Evolutionary conservation across 2,329 filamentous ascomycete genomes (phyloP).

Genomic region (Didymella glomerata): DNA sequence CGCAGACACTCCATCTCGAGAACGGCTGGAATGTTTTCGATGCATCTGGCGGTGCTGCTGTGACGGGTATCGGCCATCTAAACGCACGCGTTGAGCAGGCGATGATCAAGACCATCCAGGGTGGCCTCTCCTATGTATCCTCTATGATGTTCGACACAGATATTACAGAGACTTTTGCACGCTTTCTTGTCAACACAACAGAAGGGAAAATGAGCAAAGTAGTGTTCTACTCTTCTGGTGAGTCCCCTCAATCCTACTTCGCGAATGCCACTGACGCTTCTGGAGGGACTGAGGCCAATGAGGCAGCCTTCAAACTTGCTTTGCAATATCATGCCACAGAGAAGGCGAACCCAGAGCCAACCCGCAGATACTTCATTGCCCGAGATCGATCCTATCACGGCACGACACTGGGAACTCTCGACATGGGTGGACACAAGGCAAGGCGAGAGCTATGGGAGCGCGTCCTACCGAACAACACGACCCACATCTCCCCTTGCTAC

Average conservation of each 20-base stretch:
- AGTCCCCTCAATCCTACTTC: not conserved
- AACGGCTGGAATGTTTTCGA: constrained; percentile 69
- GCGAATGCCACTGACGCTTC: not conserved
- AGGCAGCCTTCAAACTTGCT: constrained; percentile 72
- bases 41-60: constrained; percentile 76
- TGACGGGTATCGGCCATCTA: constrained; percentile 75
- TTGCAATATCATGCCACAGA: constrained; percentile 70
- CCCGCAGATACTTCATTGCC: constrained; percentile 69
- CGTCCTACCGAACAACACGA: constrained; percentile 65
- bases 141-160: constrained; percentile 66
- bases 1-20: constrained; percentile 60
- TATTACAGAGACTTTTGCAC: constrained; percentile 62
- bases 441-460: constrained; percentile 69
- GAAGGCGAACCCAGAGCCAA: constrained; percentile 59
- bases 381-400: constrained; percentile 75
- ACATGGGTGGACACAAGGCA: constrained; percentile 68
- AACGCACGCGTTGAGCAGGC: constrained; percentile 68
- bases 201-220: constrained; percentile 62
- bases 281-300: constrained; percentile 68
- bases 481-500: constrained; percentile 72
- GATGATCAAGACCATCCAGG: constrained; percentile 65
- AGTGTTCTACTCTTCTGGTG: constrained; percentile 67
- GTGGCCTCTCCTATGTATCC: constrained; percentile 65
- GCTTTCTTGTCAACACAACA: constrained; percentile 61
- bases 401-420: constrained; percentile 72